Evolutionary conservation across 176 grass and related monocot genomes (phyloP).

Genomic region (Phoenix roebelenii): DNA sequence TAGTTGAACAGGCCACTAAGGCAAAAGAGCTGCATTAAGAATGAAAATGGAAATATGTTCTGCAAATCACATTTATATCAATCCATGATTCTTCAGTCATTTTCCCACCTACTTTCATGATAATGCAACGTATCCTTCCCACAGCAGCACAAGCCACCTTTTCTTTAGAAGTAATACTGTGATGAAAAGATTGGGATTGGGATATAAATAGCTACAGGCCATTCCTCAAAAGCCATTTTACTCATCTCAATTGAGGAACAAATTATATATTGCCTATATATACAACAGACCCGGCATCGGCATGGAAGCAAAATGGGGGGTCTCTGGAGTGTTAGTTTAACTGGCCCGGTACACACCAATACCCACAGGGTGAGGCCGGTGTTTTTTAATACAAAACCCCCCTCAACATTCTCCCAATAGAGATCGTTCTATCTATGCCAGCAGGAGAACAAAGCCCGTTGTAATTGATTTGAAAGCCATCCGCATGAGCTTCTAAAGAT

Average conservation of each 20-base stretch:
- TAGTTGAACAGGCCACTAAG: no score
- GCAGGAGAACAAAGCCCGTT: background rate
- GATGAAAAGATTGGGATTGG: constrained; percentile 8
- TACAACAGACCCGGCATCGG: constrained; percentile 22
- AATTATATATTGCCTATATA: constrained; percentile 26
- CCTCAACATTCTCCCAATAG: constrained; percentile 1
- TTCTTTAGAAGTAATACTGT: no score
- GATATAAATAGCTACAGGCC: constrained; percentile 12
- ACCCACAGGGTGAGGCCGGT: background rate
- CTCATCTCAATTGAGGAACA: background rate
- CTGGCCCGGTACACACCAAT: constrained; percentile 2
- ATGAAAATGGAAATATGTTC: no score
- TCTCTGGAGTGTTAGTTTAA: constrained; percentile 18
- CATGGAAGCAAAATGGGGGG: constrained; percentile 26
- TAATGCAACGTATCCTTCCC: no score
- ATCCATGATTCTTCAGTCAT: no score
- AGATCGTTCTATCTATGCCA: background rate
- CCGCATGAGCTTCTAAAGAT: constrained; percentile 5
- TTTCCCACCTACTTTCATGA: no score
- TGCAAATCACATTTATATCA: no score
- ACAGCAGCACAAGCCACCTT: no score
- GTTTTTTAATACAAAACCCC: constrained; percentile 17
- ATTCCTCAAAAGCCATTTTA: background rate
- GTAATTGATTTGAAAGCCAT: background rate
- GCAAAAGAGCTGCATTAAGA: no score